A percentile compares a stretch with the other conserved stretches of the same genome.
Evolutionary conservation across 2,329 filamentous ascomycete species (phyloP).

Genomic region (Xylariaceae sp.): DNA sequence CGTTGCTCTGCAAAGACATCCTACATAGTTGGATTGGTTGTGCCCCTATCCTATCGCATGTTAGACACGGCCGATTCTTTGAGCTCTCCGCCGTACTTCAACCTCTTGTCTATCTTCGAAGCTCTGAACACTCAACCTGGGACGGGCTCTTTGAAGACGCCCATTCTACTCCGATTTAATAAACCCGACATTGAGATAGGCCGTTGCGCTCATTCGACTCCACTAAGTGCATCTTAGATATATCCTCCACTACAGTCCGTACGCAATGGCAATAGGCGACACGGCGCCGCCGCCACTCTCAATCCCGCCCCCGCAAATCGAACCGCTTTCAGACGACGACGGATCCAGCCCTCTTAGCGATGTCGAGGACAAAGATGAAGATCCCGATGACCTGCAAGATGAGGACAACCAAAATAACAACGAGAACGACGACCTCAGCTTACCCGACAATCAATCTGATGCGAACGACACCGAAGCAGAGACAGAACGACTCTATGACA

Average conservation of each 20-base stretch:
- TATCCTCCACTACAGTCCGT: conserved; percentile 1
- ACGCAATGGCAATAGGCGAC: conserved; percentile 48
- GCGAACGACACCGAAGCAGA: conserved; percentile 78
- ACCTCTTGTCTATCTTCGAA: conserved; percentile 9
- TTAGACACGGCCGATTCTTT: conserved; percentile 5
- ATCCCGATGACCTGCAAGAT: conserved; percentile 59
- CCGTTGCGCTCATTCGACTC: neutral
- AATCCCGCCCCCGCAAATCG: conserved; percentile 46
- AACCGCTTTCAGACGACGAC: conserved; percentile 52
- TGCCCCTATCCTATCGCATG: conserved; percentile 10
- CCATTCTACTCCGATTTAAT: conserved; percentile 1
- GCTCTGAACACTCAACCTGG: conserved; percentile 17
- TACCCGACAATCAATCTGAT: conserved; percentile 55
- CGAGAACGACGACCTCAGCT: conserved; percentile 31
- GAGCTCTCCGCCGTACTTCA: conserved; percentile 10
- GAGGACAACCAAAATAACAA: conserved; percentile 30
- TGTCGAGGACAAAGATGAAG: conserved; percentile 73
- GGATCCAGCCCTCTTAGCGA: conserved; percentile 92
- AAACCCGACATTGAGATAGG: neutral
- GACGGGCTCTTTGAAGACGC: conserved; percentile 3
- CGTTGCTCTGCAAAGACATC: conserved; percentile 19
- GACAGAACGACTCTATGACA: conserved; percentile 87
- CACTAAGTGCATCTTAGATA: neutral
- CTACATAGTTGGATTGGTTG: conserved; percentile 11
- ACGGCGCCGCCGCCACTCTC: conserved; percentile 47